Conservation (phyloP, 1,139 yeast species). For the Debaryomyces sp. region DNA sequence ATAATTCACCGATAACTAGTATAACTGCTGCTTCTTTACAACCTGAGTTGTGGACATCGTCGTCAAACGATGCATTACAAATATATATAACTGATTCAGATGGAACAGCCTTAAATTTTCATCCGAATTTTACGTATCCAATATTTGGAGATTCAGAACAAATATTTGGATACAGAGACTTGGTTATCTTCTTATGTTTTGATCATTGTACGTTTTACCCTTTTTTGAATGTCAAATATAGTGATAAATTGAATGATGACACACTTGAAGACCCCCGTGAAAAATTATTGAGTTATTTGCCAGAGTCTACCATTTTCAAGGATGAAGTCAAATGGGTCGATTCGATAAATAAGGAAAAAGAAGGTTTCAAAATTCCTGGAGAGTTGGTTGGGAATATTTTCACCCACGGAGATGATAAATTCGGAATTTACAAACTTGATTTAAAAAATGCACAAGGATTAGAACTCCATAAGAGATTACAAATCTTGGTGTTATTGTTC, state of each 20-base stretch:
- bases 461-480: slow-evolving; percentile 69
- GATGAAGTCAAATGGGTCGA: slow-evolving; percentile 73
- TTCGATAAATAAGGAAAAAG: slow-evolving; percentile 50
- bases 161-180: slow-evolving; percentile 79
- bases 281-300: slow-evolving; percentile 60
- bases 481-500: slow-evolving; percentile 76
- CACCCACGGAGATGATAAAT: slow-evolving; percentile 31
- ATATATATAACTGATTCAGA: slow-evolving; percentile 55
- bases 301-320: slow-evolving; percentile 58
- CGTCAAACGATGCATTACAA: slow-evolving; percentile 66
- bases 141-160: slow-evolving; percentile 90
- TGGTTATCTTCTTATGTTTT: slow-evolving; percentile 52
- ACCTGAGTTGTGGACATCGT: slow-evolving; percentile 69
- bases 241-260: slow-evolving; percentile 50
- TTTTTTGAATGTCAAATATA: slow-evolving; percentile 58
- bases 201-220: slow-evolving; percentile 50
- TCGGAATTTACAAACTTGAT: slow-evolving; percentile 40
- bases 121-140: slow-evolving; percentile 86
- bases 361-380: slow-evolving; percentile 52
- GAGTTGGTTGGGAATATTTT: slow-evolving; percentile 37
- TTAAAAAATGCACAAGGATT: slow-evolving; percentile 43
- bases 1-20: slow-evolving; percentile 1
- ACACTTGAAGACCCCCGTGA: slow-evolving; percentile 56
- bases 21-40: slow-evolving; percentile 28
- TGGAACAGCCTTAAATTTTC: slow-evolving; percentile 58